These are phyloP conservation scores for Yamadazyma trypodendri DNA, from an alignment of 1,139 yeast genomes.

Conservation along the genomic window DNA sequence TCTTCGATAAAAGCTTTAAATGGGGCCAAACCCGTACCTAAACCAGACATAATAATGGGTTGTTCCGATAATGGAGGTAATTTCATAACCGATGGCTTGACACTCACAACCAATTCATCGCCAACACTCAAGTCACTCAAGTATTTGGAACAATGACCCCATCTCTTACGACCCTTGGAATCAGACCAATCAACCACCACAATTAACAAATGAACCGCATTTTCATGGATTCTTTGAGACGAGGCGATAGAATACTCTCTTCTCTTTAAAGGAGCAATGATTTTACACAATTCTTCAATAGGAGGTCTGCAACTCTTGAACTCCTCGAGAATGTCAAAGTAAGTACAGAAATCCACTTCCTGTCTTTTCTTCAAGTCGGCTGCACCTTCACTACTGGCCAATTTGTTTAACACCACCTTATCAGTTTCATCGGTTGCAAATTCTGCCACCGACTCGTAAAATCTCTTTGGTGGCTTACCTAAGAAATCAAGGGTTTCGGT, in stretches of 20 bases:
- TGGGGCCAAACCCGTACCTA: slow-evolving; percentile 98
- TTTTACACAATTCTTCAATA: slow-evolving; percentile 65
- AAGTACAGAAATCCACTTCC: slow-evolving; percentile 79
- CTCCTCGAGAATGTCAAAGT: slow-evolving; percentile 77
- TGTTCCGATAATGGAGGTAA: slow-evolving; percentile 82
- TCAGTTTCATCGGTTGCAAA: slow-evolving; percentile 73
- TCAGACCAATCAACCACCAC: slow-evolving; percentile 98
- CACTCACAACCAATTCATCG: slow-evolving; percentile 86
- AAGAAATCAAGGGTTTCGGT: slow-evolving; percentile 80
- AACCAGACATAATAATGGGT: slow-evolving; percentile 95
- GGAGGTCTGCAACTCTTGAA: slow-evolving; percentile 83
- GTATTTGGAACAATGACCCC: slow-evolving; percentile 92
- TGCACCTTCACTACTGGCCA: slow-evolving; percentile 81
- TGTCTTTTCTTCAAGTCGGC: slow-evolving; percentile 81
- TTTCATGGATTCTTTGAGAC: slow-evolving; percentile 88
- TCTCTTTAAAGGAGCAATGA: slow-evolving; percentile 87
- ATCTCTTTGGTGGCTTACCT: slow-evolving; percentile 95
- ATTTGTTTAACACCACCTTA: slow-evolving; percentile 55
- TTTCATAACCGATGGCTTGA: slow-evolving; percentile 97
- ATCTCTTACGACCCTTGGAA: slow-evolving; percentile 79
- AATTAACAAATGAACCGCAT: slow-evolving; percentile 85
- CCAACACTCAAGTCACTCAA: slow-evolving; percentile 79
- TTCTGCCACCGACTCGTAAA: slow-evolving; percentile 78
- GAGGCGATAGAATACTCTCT: slow-evolving; percentile 99
- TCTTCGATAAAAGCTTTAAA: slow-evolving; percentile 97